phyloP scores from a whole-genome alignment of 768 basidiomycete species.

The Mycena vitilis region DNA sequence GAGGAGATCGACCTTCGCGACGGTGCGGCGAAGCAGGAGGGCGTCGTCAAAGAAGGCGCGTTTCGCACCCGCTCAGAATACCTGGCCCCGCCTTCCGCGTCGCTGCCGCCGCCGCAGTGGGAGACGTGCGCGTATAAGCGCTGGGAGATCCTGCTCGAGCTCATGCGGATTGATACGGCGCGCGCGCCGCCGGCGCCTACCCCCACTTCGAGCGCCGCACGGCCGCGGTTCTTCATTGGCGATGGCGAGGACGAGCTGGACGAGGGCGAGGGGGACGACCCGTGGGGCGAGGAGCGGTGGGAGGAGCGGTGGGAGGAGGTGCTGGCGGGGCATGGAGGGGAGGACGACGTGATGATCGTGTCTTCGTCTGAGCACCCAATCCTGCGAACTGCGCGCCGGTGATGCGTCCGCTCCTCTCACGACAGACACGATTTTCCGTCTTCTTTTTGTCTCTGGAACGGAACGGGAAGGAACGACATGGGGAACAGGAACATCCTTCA shows the following conservation, averaged over 20 bases:
- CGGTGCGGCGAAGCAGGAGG: conserved; percentile 15
- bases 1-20: conserved; percentile 28
- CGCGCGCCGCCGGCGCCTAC: conserved; percentile 16
- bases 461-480: not conserved
- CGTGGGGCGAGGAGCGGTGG: conserved; percentile 34
- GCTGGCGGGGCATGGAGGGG: not conserved
- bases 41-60: not conserved
- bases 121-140: conserved; percentile 63
- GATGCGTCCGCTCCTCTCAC: not conserved
- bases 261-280: conserved; percentile 24
- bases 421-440: not conserved
- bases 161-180: conserved; percentile 48
- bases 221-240: conserved; percentile 35
- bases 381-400: not conserved
- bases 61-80: not conserved
- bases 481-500: too few species aligned
- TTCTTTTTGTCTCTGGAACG: not conserved
- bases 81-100: conserved; percentile 14
- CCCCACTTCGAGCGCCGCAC: conserved; percentile 11
- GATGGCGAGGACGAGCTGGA: conserved; percentile 26
- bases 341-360: conserved; percentile 25
- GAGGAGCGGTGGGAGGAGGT: conserved; percentile 33
- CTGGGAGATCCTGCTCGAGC: conserved; percentile 63
- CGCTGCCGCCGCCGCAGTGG: conserved; percentile 47
- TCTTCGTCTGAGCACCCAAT: not conserved